Percentiles rank a stretch among this genome's conserved stretches.
Conservation (phyloP, 306 rosid genomes). For the Malus asiatica region DNA sequence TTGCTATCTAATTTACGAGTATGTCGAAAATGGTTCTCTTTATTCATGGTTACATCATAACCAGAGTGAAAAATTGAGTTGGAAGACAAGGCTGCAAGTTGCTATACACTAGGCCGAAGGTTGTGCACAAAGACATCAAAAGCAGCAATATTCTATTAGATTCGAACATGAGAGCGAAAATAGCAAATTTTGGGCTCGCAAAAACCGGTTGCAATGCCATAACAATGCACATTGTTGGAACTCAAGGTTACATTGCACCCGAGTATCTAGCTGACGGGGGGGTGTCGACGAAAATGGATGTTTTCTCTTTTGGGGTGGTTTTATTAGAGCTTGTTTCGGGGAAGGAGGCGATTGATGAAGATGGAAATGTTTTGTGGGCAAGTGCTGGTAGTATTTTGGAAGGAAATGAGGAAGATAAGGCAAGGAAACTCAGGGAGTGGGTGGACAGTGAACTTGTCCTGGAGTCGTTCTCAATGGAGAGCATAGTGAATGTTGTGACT, state of each 20-base stretch:
- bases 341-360: constrained; percentile 53
- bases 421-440: constrained; percentile 46
- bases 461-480: constrained; percentile 56
- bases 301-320: constrained; percentile 83
- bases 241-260: constrained; percentile 93
- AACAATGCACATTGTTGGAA: constrained; percentile 94
- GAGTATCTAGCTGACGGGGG: constrained; percentile 78
- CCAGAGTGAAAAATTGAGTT: constrained; percentile 31
- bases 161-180: constrained; percentile 75
- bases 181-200: constrained; percentile 87
- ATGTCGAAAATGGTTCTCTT: constrained; percentile 77
- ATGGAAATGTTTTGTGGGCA: constrained; percentile 48
- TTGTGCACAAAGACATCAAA: constrained; percentile 93
- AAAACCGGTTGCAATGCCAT: constrained; percentile 87
- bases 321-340: constrained; percentile 75
- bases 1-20: constrained; percentile 80
- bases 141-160: constrained; percentile 88
- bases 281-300: constrained; percentile 86
- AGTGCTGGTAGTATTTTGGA: constrained; percentile 36
- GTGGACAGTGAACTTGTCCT: constrained; percentile 37
- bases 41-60: constrained; percentile 62
- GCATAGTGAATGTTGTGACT: constrained; percentile 42
- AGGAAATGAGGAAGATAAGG: constrained; percentile 48
- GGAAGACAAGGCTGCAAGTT: constrained; percentile 62
- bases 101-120: constrained; percentile 85